Percentiles rank a stretch among this genome's conserved stretches.
Conservation (phyloP, 1,139 yeast genomes). For the Suhomyces chickasaworum region DNA sequence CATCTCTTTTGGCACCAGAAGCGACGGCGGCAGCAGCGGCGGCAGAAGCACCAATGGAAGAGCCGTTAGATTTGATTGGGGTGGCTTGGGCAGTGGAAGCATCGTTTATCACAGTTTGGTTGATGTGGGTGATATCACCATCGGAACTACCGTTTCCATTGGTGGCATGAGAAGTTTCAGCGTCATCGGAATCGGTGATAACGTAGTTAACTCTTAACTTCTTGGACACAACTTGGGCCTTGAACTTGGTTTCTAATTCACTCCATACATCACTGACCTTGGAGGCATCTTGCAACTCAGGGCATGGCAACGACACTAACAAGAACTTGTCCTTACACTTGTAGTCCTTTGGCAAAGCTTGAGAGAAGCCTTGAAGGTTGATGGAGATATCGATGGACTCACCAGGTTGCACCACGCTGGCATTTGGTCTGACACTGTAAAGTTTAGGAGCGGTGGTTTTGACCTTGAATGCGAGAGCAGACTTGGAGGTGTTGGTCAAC, state of each 20-base stretch:
- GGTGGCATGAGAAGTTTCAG: constrained; percentile 16
- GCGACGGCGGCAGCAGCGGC: constrained; percentile 14
- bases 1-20: constrained; percentile 12
- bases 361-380: constrained; percentile 79
- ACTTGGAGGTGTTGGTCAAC: constrained; percentile 64
- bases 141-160: constrained; percentile 16
- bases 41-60: constrained; percentile 5
- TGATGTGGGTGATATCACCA: constrained; percentile 16
- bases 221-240: constrained; percentile 62
- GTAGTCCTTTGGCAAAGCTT: constrained; percentile 70
- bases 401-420: constrained; percentile 78
- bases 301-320: constrained; percentile 81
- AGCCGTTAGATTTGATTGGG: constrained; percentile 16
- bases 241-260: constrained; percentile 62
- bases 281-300: constrained; percentile 54
- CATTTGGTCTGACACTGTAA: constrained; percentile 95
- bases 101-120: constrained; percentile 18
- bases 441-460: constrained; percentile 97
- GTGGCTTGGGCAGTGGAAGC: constrained; percentile 21
- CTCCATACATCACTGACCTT: constrained; percentile 75
- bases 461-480: constrained; percentile 85
- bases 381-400: constrained; percentile 72
- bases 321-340: constrained; percentile 91
- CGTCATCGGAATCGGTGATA: constrained; percentile 30
- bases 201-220: constrained; percentile 78